These are phyloP conservation scores for Apocynum venetum DNA, from an alignment of 257 asterid genomes.

Conservation along the genomic window DNA sequence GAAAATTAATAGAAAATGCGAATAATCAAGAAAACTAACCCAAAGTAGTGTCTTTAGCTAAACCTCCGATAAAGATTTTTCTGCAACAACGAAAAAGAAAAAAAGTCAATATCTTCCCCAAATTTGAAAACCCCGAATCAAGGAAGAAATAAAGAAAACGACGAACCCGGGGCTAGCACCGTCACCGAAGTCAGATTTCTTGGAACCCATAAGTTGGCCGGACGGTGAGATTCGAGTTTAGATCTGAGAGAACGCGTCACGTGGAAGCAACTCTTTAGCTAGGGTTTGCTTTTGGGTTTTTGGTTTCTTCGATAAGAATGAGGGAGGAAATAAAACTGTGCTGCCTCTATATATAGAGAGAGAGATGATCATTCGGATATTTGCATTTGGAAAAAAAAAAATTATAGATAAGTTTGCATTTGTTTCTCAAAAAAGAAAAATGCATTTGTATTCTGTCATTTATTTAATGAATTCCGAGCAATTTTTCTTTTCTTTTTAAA, in stretches of 20 bases:
- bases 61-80: conserved; percentile 89
- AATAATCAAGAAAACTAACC: conserved; percentile 33
- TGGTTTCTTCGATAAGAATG: background rate
- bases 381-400: too few species aligned
- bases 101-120: background rate
- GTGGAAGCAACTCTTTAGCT: conserved; percentile 9
- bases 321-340: background rate
- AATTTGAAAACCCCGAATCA: background rate
- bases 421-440: too few species aligned
- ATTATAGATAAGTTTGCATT: too few species aligned
- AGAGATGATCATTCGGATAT: too few species aligned
- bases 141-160: background rate
- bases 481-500: too few species aligned
- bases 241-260: conserved; percentile 30
- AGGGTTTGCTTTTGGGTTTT: conserved; percentile 41
- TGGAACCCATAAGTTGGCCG: conserved; percentile 57
- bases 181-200: conserved; percentile 74
- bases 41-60: conserved; percentile 75
- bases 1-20: background rate
- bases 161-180: conserved; percentile 96
- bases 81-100: conserved; percentile 30
- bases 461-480: too few species aligned
- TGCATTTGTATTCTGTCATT: too few species aligned
- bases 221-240: conserved; percentile 16
- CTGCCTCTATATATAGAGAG: too few species aligned